Evolutionary conservation across 2,329 filamentous ascomycete species (phyloP).

Genomic region (Sphaerulina populicola): DNA sequence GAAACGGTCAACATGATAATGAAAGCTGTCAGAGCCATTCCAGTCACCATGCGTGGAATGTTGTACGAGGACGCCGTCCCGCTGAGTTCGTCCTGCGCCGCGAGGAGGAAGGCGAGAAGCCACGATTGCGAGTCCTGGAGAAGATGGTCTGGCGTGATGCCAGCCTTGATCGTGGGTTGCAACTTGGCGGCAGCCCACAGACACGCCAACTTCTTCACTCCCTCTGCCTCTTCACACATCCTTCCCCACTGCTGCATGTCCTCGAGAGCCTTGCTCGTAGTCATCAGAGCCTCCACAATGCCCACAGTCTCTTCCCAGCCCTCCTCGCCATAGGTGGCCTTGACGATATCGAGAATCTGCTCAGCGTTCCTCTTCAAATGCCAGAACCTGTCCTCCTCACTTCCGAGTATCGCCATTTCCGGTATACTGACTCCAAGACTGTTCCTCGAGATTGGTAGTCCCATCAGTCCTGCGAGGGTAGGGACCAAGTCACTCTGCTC

Average conservation of each 20-base stretch:
- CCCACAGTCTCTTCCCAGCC: constrained; percentile 12
- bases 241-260: constrained; percentile 2
- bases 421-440: constrained; percentile 80
- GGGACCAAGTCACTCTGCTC: constrained; percentile 93
- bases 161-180: constrained; percentile 18
- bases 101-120: constrained; percentile 51
- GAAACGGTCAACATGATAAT: constrained; percentile 37
- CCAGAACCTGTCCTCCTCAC: constrained; percentile 40
- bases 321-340: constrained; percentile 54
- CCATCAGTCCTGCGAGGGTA: constrained; percentile 75
- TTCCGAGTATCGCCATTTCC: constrained; percentile 72
- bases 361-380: constrained; percentile 69
- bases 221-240: constrained; percentile 16
- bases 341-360: constrained; percentile 71
- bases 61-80: constrained; percentile 90
- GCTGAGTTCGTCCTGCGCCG: constrained; percentile 72
- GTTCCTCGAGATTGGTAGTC: constrained; percentile 81
- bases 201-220: constrained; percentile 22
- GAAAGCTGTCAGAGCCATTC: constrained; percentile 37
- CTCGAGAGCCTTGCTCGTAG: background rate
- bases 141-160: background rate
- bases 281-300: background rate
- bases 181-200: constrained; percentile 17
- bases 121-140: background rate
- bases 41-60: constrained; percentile 51